phyloP scores from a whole-genome alignment of 179 eudicot genomes.

The Pouteria campechiana region DNA sequence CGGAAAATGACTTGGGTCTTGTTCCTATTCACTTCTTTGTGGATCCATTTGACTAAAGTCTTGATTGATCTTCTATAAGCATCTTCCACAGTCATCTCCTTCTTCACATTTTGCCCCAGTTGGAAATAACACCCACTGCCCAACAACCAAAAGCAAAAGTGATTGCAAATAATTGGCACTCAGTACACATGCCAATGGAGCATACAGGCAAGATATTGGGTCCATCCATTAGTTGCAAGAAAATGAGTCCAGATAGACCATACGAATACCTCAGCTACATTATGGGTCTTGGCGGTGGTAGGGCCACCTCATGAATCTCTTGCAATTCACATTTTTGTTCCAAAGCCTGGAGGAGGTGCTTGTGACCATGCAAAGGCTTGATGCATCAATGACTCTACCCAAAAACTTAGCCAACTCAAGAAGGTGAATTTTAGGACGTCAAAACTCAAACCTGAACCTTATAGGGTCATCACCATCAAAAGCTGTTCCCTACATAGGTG shows the following conservation, averaged over 20 bases:
- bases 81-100: conserved; percentile 44
- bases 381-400: no score
- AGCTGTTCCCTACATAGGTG: no score
- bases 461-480: no score
- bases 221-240: not conserved
- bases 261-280: no score
- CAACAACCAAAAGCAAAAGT: not conserved
- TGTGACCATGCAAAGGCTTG: no score
- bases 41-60: conserved; percentile 58
- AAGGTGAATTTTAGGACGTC: no score
- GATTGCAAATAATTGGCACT: not conserved
- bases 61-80: conserved; percentile 53
- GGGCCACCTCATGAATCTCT: no score
- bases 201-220: not conserved
- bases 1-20: conserved; percentile 72
- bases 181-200: not conserved
- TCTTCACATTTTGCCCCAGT: conserved; percentile 49
- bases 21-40: conserved; percentile 39
- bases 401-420: no score
- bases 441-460: no score
- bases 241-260: not conserved
- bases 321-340: no score
- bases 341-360: no score
- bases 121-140: conserved; percentile 83
- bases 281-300: no score